Conservation (phyloP, 768 basidiomycete genomes). For the Serpula lacrymans region DNA sequence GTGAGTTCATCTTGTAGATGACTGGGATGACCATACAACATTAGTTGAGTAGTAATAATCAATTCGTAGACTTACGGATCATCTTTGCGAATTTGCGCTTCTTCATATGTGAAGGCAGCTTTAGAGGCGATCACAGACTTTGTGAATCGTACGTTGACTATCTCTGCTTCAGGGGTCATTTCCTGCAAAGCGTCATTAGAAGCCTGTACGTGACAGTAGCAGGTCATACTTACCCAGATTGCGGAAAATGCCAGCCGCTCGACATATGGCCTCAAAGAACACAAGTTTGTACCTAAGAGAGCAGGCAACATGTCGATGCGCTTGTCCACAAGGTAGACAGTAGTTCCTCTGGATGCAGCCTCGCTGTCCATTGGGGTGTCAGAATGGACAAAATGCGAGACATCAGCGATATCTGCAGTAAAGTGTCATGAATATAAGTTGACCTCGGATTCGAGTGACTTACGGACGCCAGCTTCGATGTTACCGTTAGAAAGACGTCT, state of each 20-base stretch:
- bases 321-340: conserved; percentile 97
- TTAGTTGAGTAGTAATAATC: not conserved
- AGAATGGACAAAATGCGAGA: conserved; percentile 91
- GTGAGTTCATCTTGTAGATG: conserved; percentile 79
- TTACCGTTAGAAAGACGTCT: conserved; percentile 84
- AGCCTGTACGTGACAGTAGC: not conserved
- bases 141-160: conserved; percentile 85
- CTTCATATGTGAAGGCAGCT: conserved; percentile 94
- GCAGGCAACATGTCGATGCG: conserved; percentile 97
- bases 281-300: conserved; percentile 92
- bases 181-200: conserved; percentile 51
- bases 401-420: conserved; percentile 89
- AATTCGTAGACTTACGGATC: conserved; percentile 60
- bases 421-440: not conserved
- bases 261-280: conserved; percentile 87
- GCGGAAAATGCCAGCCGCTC: conserved; percentile 94
- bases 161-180: conserved; percentile 83
- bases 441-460: conserved; percentile 38
- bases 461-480: conserved; percentile 96
- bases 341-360: conserved; percentile 93
- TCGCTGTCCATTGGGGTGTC: conserved; percentile 97
- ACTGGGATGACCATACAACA: conserved; percentile 34
- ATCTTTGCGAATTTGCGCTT: conserved; percentile 92
- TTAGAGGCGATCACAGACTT: conserved; percentile 98
- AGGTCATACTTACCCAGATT: conserved; percentile 69